Conservation (phyloP, 1,284 basidiomycete species). For the Hypsizygus ulmarius region DNA sequence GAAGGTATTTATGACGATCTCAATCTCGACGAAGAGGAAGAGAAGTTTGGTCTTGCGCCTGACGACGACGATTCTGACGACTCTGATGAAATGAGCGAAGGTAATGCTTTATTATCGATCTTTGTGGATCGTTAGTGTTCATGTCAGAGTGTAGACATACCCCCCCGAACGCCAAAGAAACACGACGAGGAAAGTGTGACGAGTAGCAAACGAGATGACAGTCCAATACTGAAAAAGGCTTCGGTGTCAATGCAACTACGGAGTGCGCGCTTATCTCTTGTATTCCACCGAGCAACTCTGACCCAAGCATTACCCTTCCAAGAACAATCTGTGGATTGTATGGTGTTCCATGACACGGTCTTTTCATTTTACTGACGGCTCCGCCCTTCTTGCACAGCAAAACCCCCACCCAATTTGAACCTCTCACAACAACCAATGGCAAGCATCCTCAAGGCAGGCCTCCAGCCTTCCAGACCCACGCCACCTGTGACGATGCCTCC, state of each 20-base stretch:
- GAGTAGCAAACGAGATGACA: constrained; percentile 71
- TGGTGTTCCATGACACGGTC: constrained; percentile 12
- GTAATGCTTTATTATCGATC: constrained; percentile 32
- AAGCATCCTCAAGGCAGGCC: constrained; percentile 70
- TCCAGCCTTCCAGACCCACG: constrained; percentile 46
- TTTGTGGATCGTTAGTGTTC: constrained; percentile 1
- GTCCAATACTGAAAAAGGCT: constrained; percentile 78
- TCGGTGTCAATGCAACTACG: constrained; percentile 57
- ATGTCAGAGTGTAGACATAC: constrained; percentile 44
- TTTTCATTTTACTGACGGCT: constrained; percentile 16
- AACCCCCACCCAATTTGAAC: constrained; percentile 79
- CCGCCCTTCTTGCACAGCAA: constrained; percentile 39
- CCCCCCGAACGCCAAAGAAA: constrained; percentile 67
- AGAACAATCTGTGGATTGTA: constrained; percentile 51
- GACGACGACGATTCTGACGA: constrained; percentile 74
- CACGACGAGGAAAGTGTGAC: constrained; percentile 73
- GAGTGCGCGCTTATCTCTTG: constrained; percentile 46
- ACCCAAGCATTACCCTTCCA: constrained; percentile 9
- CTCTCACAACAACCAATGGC: constrained; percentile 81
- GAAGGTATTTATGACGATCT: constrained; percentile 98
- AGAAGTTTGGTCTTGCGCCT: constrained; percentile 78
- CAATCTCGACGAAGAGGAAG: constrained; percentile 96
- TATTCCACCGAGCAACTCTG: constrained; percentile 7
- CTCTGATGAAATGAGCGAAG: constrained; percentile 74
- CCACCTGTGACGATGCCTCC: constrained; percentile 67